phyloP scores from a whole-genome alignment of 495 filamentous ascomycete genomes.

The Amphirosellinia nigrospora region DNA sequence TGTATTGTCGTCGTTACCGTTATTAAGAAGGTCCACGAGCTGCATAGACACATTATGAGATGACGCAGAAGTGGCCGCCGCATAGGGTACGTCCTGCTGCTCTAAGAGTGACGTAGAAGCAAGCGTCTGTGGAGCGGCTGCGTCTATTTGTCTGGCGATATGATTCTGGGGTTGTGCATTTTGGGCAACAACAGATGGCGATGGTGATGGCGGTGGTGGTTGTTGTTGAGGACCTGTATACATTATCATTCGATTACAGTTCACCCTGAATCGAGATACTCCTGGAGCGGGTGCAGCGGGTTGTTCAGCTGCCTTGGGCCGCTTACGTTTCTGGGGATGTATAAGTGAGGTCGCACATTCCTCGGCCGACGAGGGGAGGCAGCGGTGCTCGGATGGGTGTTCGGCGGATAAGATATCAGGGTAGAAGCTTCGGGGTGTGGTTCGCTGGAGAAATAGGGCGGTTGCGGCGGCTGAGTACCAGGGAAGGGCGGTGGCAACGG shows the following conservation, averaged over 20 bases:
- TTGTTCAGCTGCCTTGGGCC: neutral
- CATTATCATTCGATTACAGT: neutral
- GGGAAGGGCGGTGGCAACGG: neutral
- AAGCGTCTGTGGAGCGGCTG: neutral
- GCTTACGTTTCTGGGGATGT: constrained; percentile 13
- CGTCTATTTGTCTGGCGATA: neutral
- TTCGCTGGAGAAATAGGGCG: neutral
- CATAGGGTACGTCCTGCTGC: neutral
- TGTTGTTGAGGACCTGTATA: neutral
- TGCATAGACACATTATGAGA: neutral
- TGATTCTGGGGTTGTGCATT: neutral
- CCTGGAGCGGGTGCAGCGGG: neutral
- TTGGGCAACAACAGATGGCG: no score
- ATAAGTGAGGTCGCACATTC: neutral
- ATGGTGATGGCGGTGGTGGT: neutral
- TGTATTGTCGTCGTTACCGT: neutral
- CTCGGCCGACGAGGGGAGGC: neutral
- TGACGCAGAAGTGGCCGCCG: neutral
- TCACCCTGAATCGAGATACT: neutral
- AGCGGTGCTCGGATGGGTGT: neutral
- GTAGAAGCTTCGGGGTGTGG: neutral
- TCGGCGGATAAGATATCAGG: neutral
- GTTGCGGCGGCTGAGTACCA: neutral
- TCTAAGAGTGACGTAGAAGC: neutral
- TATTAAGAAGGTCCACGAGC: neutral